These are phyloP conservation scores for Lathyrus sativus DNA, from an alignment of 306 rosid genomes.

Conservation along the genomic window DNA sequence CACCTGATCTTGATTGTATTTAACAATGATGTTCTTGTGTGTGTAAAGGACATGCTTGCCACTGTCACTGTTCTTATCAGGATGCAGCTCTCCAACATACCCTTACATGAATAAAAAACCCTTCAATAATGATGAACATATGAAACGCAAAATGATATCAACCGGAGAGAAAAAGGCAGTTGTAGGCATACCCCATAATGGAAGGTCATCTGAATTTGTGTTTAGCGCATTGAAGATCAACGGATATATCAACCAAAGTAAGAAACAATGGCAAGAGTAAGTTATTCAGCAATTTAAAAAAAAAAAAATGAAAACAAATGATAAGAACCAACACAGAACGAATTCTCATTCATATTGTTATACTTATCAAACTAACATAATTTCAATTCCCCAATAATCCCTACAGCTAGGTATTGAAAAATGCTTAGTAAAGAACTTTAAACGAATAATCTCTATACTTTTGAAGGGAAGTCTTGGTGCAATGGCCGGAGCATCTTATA, in stretches of 20 bases:
- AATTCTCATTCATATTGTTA: constrained; percentile 23
- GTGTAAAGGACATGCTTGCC: constrained; percentile 87
- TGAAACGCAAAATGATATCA: constrained; percentile 30
- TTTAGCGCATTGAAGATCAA: constrained; percentile 49
- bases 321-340: constrained; percentile 17
- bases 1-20: constrained; percentile 97
- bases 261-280: constrained; percentile 43
- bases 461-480: no score
- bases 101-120: constrained; percentile 52
- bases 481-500: no score
- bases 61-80: constrained; percentile 77
- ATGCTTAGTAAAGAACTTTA: neutral
- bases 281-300: constrained; percentile 33
- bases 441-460: neutral
- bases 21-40: constrained; percentile 69
- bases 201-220: constrained; percentile 86
- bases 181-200: constrained; percentile 84
- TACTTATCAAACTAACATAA: constrained; percentile 30
- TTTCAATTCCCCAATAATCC: constrained; percentile 3
- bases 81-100: constrained; percentile 84
- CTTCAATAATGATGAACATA: constrained; percentile 34
- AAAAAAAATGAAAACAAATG: neutral
- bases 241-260: constrained; percentile 39
- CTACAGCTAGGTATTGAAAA: constrained; percentile 12
- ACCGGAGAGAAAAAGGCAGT: constrained; percentile 29